Percentiles rank a stretch among this genome's conserved stretches.
These are phyloP conservation scores for Lithospermum erythrorhizon DNA, from an alignment of 257 asterid genomes.

Conservation along the genomic window DNA sequence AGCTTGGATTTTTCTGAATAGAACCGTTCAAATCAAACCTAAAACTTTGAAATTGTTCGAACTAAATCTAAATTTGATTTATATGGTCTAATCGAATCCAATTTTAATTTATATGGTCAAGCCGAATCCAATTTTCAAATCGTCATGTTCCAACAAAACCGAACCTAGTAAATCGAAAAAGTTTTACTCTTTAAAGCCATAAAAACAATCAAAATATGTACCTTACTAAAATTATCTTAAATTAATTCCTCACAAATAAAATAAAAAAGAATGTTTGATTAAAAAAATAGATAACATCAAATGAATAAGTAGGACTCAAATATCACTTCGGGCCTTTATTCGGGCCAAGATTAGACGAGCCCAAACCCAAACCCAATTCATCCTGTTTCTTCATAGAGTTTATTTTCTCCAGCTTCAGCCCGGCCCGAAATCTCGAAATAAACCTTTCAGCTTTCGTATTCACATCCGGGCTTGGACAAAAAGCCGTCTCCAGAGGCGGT, in stretches of 20 bases:
- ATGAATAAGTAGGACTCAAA: background rate
- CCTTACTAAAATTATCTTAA: background rate
- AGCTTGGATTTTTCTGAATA: too few species aligned
- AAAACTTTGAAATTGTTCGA: too few species aligned
- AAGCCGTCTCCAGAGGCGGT: constrained; percentile 47
- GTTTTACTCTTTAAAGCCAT: too few species aligned
- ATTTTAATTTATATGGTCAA: too few species aligned
- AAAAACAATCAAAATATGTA: too few species aligned
- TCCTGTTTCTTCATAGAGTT: constrained; percentile 22
- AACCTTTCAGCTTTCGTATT: constrained; percentile 77
- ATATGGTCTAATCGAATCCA: too few species aligned
- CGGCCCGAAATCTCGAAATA: constrained; percentile 47
- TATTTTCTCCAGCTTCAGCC: constrained; percentile 32
- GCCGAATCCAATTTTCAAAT: too few species aligned
- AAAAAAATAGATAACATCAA: background rate
- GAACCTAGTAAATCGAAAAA: too few species aligned
- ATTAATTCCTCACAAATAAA: background rate
- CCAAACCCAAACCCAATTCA: constrained; percentile 27
- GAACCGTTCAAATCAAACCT: too few species aligned
- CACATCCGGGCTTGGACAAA: constrained; percentile 83
- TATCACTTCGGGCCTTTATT: constrained; percentile 11
- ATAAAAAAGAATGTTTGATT: background rate
- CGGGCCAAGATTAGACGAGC: constrained; percentile 38
- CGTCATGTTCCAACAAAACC: too few species aligned
- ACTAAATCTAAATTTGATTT: too few species aligned